Base-by-base conservation (phyloP, 1,139 yeast species). In the Taphrina sp. region DNA sequence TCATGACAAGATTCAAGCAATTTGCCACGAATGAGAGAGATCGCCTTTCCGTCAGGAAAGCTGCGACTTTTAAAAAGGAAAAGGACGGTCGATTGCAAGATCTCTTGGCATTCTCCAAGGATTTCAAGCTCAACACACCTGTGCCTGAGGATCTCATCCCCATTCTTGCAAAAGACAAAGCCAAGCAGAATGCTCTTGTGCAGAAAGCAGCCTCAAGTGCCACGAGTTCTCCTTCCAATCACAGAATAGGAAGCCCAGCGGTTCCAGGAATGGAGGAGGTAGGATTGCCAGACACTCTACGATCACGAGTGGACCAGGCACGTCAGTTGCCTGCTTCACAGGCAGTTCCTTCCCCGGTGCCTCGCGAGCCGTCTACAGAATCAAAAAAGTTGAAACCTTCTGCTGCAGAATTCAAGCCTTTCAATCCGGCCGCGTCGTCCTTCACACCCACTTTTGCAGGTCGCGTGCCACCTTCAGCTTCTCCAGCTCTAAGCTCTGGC, bases 91-190 rank as follows among this genome's bases (percentile, higher is more conserved):
- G 72, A 19, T 59, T 87, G 62, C 83, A 84, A 62, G 86, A 92
- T n/a, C 74, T 88, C 58, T 82, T 80, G 61, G 87, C 85, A 67
- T 89, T 89, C 67, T 81, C 95, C 52, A 89, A 87, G 52, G 85
- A 79, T 63, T 86, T 86, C 70, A 87, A 86, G 70, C 80, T 88
- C 56, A 64, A 63, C 20, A 66, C 73, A 1, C 75, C 74, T 2
- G 72, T 72, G 5, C 95, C 95, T 3, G 70, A 79, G 33, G 95
- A 88, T 66, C 75, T 87, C 65, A 75, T 85, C 60, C 92, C 95
- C 3, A 83, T 85, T 34, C 73, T 85, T 43, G 74, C 90, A 5
- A 84, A 83, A 67, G 87, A 82, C 64, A 81, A 80, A 65, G 67
- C 69, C 26, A 82, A 81, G 65, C 87, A 81, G 66, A 80, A 80